These are phyloP conservation scores for Nidula microcarpa DNA, from an alignment of 768 basidiomycete genomes.

Conservation along the genomic window DNA sequence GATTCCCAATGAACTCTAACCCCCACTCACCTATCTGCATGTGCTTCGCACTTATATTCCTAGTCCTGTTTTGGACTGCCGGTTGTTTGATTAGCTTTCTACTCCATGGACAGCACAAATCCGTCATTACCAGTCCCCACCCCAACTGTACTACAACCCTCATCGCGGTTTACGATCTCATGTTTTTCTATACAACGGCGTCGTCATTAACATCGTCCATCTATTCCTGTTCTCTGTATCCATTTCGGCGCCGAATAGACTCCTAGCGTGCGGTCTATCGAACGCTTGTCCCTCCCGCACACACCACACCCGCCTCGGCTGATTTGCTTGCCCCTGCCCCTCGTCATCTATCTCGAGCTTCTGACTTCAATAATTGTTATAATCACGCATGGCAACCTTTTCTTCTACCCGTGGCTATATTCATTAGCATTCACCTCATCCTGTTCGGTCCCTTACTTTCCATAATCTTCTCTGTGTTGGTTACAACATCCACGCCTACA, in stretches of 20 bases:
- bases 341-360: no score
- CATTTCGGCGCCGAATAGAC: not conserved
- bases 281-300: not conserved
- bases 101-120: conserved; percentile 5
- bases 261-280: not conserved
- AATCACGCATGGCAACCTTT: no score
- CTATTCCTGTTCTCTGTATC: not conserved
- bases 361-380: no score
- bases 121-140: not conserved
- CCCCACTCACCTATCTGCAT: conserved; percentile 1
- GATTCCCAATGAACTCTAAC: conserved; percentile 67
- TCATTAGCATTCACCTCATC: no score
- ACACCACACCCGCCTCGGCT: not conserved
- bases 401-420: no score
- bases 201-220: not conserved
- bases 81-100: not conserved
- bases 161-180: not conserved
- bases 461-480: no score
- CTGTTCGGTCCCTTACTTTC: no score
- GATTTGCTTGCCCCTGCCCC: no score
- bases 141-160: conserved; percentile 3
- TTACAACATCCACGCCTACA: no score
- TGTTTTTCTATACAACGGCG: not conserved
- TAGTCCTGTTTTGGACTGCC: not conserved
- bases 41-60: not conserved